Conservation (phyloP, 2,329 filamentous ascomycete species). For the Lachnellula subtilissima region DNA sequence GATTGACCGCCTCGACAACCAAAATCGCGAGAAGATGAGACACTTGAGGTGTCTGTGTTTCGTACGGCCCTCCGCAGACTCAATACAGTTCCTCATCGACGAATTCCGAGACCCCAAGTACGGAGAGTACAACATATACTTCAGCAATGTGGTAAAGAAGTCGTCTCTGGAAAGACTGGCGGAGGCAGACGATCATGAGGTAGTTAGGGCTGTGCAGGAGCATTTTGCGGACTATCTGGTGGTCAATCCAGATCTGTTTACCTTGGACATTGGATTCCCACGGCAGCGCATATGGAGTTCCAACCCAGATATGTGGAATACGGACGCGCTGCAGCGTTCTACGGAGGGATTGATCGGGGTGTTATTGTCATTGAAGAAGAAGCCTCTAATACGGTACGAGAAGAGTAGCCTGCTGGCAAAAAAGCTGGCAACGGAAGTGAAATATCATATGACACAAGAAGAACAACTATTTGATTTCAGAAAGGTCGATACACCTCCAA, state of each 20-base stretch:
- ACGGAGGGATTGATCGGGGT: conserved; percentile 84
- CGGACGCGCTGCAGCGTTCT: conserved; percentile 78
- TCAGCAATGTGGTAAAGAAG: conserved; percentile 97
- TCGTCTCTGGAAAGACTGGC: conserved; percentile 89
- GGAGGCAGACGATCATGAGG: conserved; percentile 95
- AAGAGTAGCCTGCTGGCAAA: conserved; percentile 86
- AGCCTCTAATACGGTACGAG: conserved; percentile 87
- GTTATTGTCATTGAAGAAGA: conserved; percentile 89
- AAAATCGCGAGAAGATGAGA: conserved; percentile 91
- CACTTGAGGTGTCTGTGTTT: conserved; percentile 93
- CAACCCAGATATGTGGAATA: conserved; percentile 82
- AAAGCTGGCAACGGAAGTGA: conserved; percentile 87
- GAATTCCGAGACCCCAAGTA: conserved; percentile 95
- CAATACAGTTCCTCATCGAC: conserved; percentile 89
- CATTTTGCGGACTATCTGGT: conserved; percentile 96
- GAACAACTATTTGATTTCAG: conserved; percentile 96
- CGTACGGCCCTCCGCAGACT: conserved; percentile 84
- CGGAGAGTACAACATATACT: conserved; percentile 94
- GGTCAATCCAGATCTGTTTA: conserved; percentile 90
- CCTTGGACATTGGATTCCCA: conserved; percentile 68
- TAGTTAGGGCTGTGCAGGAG: conserved; percentile 90
- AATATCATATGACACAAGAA: conserved; percentile 91
- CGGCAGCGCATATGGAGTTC: conserved; percentile 75
- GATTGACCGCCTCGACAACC: conserved; percentile 90
- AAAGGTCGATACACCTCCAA: conserved; percentile 88